phyloP scores from a whole-genome alignment of 2,329 filamentous ascomycete species.

The Trichoderma guizhouense region DNA sequence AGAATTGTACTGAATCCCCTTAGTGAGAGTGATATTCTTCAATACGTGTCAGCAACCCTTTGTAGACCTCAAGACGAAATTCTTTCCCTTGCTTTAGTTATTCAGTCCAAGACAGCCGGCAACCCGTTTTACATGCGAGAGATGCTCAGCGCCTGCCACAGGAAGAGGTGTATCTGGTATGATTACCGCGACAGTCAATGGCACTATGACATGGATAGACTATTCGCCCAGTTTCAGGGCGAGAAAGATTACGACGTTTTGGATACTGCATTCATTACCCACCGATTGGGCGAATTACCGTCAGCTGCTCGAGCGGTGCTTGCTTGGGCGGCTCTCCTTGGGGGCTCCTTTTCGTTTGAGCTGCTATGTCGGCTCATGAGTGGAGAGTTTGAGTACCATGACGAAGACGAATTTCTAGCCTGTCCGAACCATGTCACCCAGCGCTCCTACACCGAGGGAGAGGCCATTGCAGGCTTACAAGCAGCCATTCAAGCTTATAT shows the following conservation, averaged over 20 bases:
- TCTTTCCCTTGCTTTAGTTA: conserved; percentile 73
- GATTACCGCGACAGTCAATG: conserved; percentile 79
- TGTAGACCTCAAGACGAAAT: conserved; percentile 70
- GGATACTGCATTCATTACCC: conserved; percentile 77
- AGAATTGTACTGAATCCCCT: conserved; percentile 71
- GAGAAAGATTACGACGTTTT: conserved; percentile 76
- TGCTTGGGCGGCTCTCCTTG: conserved; percentile 81
- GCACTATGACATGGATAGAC: conserved; percentile 79
- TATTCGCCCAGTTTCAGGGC: conserved; percentile 81
- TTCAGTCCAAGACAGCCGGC: conserved; percentile 83
- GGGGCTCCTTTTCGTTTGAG: conserved; percentile 78
- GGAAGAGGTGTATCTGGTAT: conserved; percentile 86
- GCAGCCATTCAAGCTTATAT: conserved; percentile 76
- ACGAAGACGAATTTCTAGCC: conserved; percentile 29
- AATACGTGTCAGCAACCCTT: conserved; percentile 79
- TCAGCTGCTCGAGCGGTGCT: conserved; percentile 71
- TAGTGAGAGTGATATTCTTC: conserved; percentile 72
- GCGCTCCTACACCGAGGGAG: conserved; percentile 55
- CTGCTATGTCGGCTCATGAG: conserved; percentile 73
- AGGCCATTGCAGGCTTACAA: conserved; percentile 76
- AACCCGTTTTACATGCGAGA: conserved; percentile 91
- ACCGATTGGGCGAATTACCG: conserved; percentile 73
- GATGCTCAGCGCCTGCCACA: conserved; percentile 83
- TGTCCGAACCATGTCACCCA: background rate
- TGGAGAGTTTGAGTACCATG: conserved; percentile 63